Evolutionary conservation across 2,329 filamentous ascomycete species (phyloP).

Genomic region (Aureobasidium musti): DNA sequence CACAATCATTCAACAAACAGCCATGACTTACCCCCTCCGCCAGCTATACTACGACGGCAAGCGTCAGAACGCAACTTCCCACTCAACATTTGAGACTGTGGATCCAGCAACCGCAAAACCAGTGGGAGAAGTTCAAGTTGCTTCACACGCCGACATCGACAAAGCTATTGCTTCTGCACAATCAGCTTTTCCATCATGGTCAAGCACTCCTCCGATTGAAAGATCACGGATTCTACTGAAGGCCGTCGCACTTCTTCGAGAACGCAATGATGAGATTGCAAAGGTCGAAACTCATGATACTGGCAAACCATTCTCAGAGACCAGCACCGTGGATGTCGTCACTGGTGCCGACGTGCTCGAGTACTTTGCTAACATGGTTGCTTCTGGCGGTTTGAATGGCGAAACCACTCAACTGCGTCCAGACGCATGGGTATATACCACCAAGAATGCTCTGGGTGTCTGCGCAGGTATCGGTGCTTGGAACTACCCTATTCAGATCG

Average conservation of each 20-base stretch:
- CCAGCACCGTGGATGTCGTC: conserved; percentile 76
- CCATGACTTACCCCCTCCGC: conserved; percentile 25
- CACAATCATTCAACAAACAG: neutral
- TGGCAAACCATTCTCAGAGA: conserved; percentile 83
- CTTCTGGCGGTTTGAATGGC: conserved; percentile 75
- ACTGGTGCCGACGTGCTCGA: conserved; percentile 84
- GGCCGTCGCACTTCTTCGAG: conserved; percentile 71
- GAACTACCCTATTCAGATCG: conserved; percentile 93
- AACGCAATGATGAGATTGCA: conserved; percentile 77
- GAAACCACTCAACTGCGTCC: conserved; percentile 73
- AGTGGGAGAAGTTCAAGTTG: conserved; percentile 70
- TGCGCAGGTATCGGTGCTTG: conserved; percentile 86
- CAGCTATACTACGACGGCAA: conserved; percentile 73
- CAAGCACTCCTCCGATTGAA: conserved; percentile 69
- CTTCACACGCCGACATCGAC: conserved; percentile 68
- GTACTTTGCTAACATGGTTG: conserved; percentile 80
- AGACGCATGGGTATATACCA: conserved; percentile 80
- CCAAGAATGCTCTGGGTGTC: conserved; percentile 78
- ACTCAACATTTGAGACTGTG: conserved; percentile 68
- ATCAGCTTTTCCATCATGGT: conserved; percentile 74
- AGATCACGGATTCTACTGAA: conserved; percentile 76
- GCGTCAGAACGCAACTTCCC: conserved; percentile 61
- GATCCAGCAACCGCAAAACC: conserved; percentile 71
- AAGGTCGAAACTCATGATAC: conserved; percentile 80
- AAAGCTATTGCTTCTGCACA: conserved; percentile 70